A percentile compares a stretch with the other conserved stretches of the same genome.
These are phyloP conservation scores for Endocalyx cinctus DNA, from an alignment of 2,329 filamentous ascomycete genomes.

Conservation along the genomic window DNA sequence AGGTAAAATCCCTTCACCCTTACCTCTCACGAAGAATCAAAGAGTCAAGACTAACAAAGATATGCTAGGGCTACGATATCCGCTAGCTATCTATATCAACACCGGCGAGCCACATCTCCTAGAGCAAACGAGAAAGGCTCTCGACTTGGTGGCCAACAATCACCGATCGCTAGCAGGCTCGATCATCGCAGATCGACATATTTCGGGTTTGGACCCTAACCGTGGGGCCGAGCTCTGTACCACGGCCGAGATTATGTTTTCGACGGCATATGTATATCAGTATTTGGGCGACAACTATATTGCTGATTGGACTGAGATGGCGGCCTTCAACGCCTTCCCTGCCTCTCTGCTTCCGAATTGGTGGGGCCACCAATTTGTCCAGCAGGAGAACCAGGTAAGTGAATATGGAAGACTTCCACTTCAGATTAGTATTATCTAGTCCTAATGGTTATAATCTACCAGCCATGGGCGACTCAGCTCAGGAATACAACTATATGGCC, in stretches of 20 bases:
- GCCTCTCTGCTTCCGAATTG: conserved; percentile 44
- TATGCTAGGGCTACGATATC: conserved; percentile 28
- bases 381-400: conserved; percentile 42
- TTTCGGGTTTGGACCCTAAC: conserved; percentile 27
- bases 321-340: conserved; percentile 50
- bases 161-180: conserved; percentile 34
- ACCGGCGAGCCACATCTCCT: conserved; percentile 27
- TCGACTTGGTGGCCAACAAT: conserved; percentile 28
- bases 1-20: too few species aligned
- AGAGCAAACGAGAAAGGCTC: conserved; percentile 26
- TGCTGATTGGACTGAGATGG: conserved; percentile 44
- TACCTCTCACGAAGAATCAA: too few species aligned
- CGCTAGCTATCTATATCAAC: conserved; percentile 31
- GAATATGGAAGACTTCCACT: not conserved
- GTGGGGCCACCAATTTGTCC: conserved; percentile 52
- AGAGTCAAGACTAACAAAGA: not conserved
- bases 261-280: conserved; percentile 18
- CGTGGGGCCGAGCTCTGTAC: conserved; percentile 26
- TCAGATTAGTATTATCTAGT: too few species aligned
- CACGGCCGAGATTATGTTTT: conserved; percentile 19
- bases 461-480: conserved; percentile 39
- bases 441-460: too few species aligned
- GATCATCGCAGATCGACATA: conserved; percentile 32
- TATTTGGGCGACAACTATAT: conserved; percentile 24
- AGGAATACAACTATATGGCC: conserved; percentile 32